These are phyloP conservation scores for Rhodotorula mucilaginosa DNA, from an alignment of 1,284 basidiomycete species.

Conservation along the genomic window DNA sequence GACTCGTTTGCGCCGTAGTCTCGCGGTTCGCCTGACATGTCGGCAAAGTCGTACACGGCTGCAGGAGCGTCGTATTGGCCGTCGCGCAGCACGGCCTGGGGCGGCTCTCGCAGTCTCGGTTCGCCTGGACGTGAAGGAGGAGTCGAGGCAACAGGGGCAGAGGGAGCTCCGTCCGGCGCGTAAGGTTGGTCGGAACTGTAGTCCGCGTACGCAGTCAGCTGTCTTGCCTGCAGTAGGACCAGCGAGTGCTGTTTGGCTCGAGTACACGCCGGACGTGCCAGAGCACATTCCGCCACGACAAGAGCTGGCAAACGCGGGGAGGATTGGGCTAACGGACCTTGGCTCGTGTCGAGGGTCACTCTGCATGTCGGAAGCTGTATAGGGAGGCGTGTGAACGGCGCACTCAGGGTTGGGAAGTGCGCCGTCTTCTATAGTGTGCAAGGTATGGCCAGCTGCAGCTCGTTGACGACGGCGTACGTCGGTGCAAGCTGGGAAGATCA, in stretches of 20 bases:
- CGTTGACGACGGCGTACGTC: too few relatives aligned
- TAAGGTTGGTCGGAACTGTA: slow-evolving; percentile 28
- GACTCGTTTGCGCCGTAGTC: not conserved
- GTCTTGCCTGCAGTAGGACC: too few relatives aligned
- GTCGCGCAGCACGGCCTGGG: slow-evolving; percentile 1
- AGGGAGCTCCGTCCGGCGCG: not conserved
- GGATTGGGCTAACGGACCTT: not conserved
- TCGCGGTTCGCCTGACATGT: not conserved
- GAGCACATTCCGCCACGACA: not conserved
- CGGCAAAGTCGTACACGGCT: not conserved
- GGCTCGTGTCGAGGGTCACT: not conserved
- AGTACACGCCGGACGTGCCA: not conserved
- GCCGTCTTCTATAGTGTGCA: not conserved
- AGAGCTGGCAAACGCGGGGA: too few relatives aligned
- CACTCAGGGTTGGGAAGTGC: not conserved
- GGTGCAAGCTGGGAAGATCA: too few relatives aligned
- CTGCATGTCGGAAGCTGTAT: not conserved
- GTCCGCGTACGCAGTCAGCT: not conserved
- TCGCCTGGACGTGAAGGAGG: not conserved
- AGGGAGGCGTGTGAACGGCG: not conserved
- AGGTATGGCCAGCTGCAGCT: too few relatives aligned
- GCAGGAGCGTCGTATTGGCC: not conserved
- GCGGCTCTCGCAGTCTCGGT: not conserved
- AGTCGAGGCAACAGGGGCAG: not conserved
- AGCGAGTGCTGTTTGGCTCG: not conserved